A percentile compares a stretch with the other conserved stretches of the same genome.
phyloP scores from a whole-genome alignment of 2,329 filamentous ascomycete genomes.

The Epichloe gansuensis region DNA sequence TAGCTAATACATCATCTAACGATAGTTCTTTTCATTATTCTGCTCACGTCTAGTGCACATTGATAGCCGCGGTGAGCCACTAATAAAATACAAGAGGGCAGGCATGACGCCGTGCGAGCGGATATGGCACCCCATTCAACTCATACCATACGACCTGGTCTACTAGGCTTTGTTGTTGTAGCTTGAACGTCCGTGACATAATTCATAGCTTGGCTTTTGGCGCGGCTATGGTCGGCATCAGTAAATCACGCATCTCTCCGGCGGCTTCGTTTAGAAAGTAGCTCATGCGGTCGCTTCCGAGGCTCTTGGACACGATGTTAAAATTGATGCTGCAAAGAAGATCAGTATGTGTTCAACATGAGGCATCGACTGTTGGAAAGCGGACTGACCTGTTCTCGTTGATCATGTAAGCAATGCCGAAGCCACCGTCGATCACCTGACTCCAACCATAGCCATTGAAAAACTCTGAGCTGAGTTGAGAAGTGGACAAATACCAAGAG shows the following conservation, averaged over 20 bases:
- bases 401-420: conserved; percentile 99
- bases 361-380: too few species aligned
- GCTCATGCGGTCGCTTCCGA: conserved; percentile 87
- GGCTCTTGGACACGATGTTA: conserved; percentile 89
- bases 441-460: conserved; percentile 99
- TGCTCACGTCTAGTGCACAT: background rate
- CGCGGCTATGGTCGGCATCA: conserved; percentile 65
- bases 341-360: conserved; percentile 2
- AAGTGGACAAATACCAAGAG: conserved; percentile 82
- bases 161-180: background rate
- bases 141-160: background rate
- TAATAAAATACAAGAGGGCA: background rate
- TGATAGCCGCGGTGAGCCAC: background rate
- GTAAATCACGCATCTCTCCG: conserved; percentile 73
- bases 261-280: conserved; percentile 93
- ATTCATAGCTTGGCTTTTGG: conserved; percentile 78
- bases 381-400: conserved; percentile 78
- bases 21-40: background rate
- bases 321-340: conserved; percentile 68
- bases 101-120: background rate
- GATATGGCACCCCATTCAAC: background rate
- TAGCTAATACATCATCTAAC: background rate
- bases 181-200: background rate
- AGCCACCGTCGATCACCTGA: conserved; percentile 91
- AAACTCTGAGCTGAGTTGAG: conserved; percentile 87